Percentiles rank a stretch among this genome's conserved stretches.
phyloP scores from a whole-genome alignment of 306 rosid species.

The Ormosia semicastrata region DNA sequence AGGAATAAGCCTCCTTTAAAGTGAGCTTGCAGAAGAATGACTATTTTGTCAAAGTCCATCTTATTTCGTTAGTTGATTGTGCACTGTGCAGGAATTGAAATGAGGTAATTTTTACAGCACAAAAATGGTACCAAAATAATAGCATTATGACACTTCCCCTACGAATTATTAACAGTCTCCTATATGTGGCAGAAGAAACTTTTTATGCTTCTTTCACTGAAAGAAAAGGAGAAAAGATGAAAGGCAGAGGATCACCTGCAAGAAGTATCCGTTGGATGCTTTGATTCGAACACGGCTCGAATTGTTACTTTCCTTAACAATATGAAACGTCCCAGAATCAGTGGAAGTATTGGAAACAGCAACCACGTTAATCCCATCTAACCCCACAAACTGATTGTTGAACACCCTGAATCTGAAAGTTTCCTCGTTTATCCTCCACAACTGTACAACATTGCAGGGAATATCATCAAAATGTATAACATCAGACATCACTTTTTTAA shows the following conservation, averaged over 20 bases:
- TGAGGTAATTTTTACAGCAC: too few species aligned
- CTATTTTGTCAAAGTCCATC: background rate
- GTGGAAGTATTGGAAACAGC: conserved; percentile 44
- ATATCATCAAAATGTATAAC: background rate
- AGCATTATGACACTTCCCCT: too few species aligned
- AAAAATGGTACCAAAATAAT: too few species aligned
- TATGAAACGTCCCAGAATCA: conserved; percentile 36
- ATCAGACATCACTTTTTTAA: background rate
- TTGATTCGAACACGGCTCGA: conserved; percentile 53
- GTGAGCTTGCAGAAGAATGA: background rate
- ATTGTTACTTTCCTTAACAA: conserved; percentile 44
- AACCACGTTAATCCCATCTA: conserved; percentile 45
- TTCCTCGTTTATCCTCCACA: conserved; percentile 69
- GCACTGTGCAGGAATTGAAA: too few species aligned
- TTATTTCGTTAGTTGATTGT: too few species aligned
- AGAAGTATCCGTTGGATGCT: conserved; percentile 61
- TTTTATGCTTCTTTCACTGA: background rate
- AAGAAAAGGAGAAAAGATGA: background rate
- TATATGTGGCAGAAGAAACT: background rate
- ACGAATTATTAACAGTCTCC: too few species aligned
- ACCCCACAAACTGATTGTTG: conserved; percentile 62
- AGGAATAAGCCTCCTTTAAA: too few species aligned
- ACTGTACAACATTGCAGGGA: conserved; percentile 30
- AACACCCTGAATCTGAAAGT: conserved; percentile 60
- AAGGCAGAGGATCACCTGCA: conserved; percentile 44